Base-by-base conservation (phyloP, 1,284 basidiomycete species). In the Puccinia polysora region DNA sequence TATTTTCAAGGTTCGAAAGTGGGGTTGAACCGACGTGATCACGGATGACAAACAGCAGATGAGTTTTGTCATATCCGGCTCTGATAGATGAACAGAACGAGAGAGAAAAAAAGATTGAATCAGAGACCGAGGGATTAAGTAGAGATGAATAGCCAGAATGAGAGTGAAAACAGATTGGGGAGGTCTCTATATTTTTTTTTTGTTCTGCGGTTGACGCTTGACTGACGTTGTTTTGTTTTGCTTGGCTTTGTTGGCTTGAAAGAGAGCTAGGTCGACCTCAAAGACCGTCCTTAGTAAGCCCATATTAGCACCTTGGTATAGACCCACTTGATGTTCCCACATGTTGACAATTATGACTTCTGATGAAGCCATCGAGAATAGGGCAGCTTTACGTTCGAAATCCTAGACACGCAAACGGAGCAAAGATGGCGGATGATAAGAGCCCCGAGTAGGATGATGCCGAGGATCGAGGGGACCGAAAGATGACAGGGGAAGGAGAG, bases 231-330 rank as follows among this genome's bases (percentile, higher is more conserved):
- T 68, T 10, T 43, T 34, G n/a, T 75, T 76, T 38, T 73, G 74
- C 45, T 75, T 76, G 32, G 75, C 73, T 74, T 79, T 81, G 25
- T 78, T 76, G 0, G 80, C 77, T 75, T 82, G 81, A 79, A 99
- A 99, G 55, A 99, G 81, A 10, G 89, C 89, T 18, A 99, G 85
- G 80, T 98, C 97, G 75, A 98, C 96, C 81, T 99, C 96, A 78
- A 98, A 95, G 23, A 98, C 96, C 1, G 96, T 99, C 84, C 97
- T 98, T 77, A 99, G 86, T 38, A 98, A 83, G 18, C 91, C 95
- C 95, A 99, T 96, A 82, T 99, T 99, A 65, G 95, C 95, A 68
- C 96, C 95, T 78, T 98, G 93, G 81, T 98, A 98, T 63, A 99
- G 82, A 60, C 96, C 96, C 64, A 98, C 91, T 84, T 97, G 94